These are phyloP conservation scores for Pulveroboletus sp. DNA, from an alignment of 768 basidiomycete genomes.

Conservation along the genomic window DNA sequence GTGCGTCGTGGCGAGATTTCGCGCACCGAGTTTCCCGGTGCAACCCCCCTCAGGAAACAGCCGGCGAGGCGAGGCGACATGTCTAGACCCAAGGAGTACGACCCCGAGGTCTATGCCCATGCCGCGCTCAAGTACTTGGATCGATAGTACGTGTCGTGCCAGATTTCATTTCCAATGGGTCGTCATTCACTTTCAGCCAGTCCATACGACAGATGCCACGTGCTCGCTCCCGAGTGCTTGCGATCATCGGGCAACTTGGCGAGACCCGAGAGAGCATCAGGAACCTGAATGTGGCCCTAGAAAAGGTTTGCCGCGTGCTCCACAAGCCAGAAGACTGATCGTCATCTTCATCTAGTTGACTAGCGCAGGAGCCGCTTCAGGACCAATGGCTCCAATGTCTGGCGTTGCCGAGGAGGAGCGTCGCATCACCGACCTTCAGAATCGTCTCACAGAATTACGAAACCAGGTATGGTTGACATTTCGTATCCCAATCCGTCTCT, in stretches of 20 bases:
- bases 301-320: slow-evolving; percentile 36
- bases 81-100: slow-evolving; percentile 41
- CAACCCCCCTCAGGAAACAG: slow-evolving; percentile 63
- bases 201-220: slow-evolving; percentile 50
- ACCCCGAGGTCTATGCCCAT: slow-evolving; percentile 73
- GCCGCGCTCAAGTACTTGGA: slow-evolving; percentile 77
- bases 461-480: slow-evolving; percentile 32
- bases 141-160: slow-evolving; percentile 56
- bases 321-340: slow-evolving; percentile 6
- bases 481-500: not conserved
- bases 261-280: slow-evolving; percentile 37
- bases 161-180: slow-evolving; percentile 11
- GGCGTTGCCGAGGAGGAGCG: slow-evolving; percentile 39
- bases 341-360: slow-evolving; percentile 12
- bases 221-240: slow-evolving; percentile 38
- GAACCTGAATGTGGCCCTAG: slow-evolving; percentile 32
- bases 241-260: slow-evolving; percentile 39
- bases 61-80: slow-evolving; percentile 37
- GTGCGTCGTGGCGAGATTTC: slow-evolving; percentile 44
- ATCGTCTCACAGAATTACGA: slow-evolving; percentile 39
- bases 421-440: slow-evolving; percentile 41
- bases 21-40: slow-evolving; percentile 64
- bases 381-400: slow-evolving; percentile 25
- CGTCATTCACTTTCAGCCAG: slow-evolving; percentile 36
- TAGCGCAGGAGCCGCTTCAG: slow-evolving; percentile 10